Conservation (phyloP, 257 asterid species). For the Petunia secreta region DNA sequence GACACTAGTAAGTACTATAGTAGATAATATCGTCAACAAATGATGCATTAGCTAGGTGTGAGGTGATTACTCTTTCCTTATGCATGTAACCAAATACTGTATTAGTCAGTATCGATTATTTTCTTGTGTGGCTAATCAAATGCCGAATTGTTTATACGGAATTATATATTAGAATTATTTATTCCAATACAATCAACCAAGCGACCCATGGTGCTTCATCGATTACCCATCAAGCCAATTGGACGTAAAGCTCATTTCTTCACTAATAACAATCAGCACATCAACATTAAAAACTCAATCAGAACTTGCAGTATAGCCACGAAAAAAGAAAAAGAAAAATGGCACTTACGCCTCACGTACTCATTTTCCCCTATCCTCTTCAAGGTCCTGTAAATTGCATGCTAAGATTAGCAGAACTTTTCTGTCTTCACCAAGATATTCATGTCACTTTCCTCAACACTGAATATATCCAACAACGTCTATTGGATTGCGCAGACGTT, state of each 20-base stretch:
- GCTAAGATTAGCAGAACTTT: slow-evolving; percentile 42
- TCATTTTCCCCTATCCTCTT: slow-evolving; percentile 39
- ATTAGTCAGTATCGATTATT: neutral
- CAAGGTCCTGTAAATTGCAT: slow-evolving; percentile 46
- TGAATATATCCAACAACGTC: slow-evolving; percentile 24
- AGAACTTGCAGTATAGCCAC: neutral
- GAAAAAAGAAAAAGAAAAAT: neutral
- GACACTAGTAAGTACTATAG: neutral
- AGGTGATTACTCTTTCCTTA: no score
- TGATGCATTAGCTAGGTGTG: no score
- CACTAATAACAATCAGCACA: neutral
- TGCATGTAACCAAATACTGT: neutral
- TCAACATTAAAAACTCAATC: neutral
- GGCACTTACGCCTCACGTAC: slow-evolving; percentile 27
- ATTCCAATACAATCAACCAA: neutral
- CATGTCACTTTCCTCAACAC: slow-evolving; percentile 31
- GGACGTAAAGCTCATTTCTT: no score
- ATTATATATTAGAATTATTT: no score
- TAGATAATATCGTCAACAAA: neutral
- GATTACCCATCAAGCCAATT: no score
- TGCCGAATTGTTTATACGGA: neutral
- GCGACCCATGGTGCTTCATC: neutral
- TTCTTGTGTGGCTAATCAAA: neutral
- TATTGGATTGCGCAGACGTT: slow-evolving; percentile 30
- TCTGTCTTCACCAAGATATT: slow-evolving; percentile 27